Evolutionary conservation across 2,329 filamentous ascomycete genomes (phyloP), one percentile per base, ranked within the genome.

Genomic region (Claviceps sorghi): DNA sequence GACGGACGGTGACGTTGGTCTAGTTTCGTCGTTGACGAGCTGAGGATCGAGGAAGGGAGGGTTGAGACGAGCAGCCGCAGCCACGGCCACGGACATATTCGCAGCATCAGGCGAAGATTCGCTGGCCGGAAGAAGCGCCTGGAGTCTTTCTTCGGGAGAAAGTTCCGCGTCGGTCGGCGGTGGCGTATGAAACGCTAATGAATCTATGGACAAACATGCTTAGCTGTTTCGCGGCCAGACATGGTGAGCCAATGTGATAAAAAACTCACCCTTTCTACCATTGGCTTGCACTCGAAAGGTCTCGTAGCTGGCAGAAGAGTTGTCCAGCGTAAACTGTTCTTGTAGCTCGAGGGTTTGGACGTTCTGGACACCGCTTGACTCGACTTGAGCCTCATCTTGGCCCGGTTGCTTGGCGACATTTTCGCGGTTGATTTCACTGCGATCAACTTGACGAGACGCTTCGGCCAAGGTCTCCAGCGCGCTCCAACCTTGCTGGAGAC

Each of bases 401-500:
- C 61, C 63, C 56, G 47, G 71, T 57, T 46, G 49, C 49, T 47
- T 47, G 44, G 61, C 59, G 32, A 55, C 58, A 55, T 76, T 68
- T 53, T 72, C 72, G 58, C 78, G 77, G 50, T 74, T 77, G 61
- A 80, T 81, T 60, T 82, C 77, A 54, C 73, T 78, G 17, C 81
- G 72, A 59, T 86, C 85, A 53, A 93, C 79, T 65, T 87, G 86
- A 49, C 88, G 79, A 49, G 89, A 94, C 0, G 90, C 89, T 67
- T 95, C 89, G 34, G 89, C 89, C 22, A 95, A 74, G 5, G 89
- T 89, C 64, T 94, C 87, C 40, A 95, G 73, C 1, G 87, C 86
- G 55, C 87, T 88, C 75, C 88, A 88, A 58, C 81, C 80, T 58
- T 80, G 77, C 1, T 75, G 72, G 8, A 73, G 61, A 22, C 70